Evolutionary conservation across 1,284 basidiomycete species (phyloP).

Genomic region (Vanrija sp.): DNA sequence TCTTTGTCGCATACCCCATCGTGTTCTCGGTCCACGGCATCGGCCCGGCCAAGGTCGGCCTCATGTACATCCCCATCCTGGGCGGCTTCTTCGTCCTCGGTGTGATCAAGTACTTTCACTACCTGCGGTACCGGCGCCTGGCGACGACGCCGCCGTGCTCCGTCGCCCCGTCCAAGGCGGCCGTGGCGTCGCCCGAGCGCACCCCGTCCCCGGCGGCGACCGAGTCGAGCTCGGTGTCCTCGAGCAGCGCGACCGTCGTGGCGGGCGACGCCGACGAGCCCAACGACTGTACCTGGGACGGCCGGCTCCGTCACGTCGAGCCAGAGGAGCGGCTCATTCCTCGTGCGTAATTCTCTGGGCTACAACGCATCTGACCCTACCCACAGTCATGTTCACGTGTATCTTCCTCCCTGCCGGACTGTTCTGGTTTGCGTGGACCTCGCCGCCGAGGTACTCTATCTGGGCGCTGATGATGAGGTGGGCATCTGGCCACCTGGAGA

Average conservation of each 20-base stretch:
- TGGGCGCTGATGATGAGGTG: conserved; percentile 30
- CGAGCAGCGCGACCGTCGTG: too few relatives aligned
- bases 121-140: conserved; percentile 8
- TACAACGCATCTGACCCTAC: neutral
- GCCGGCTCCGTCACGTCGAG: conserved; percentile 21
- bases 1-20: conserved; percentile 63
- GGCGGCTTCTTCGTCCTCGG: conserved; percentile 39
- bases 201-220: too few relatives aligned
- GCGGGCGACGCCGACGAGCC: too few relatives aligned
- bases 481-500: neutral
- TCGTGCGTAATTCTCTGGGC: conserved; percentile 12
- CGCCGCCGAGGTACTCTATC: conserved; percentile 14
- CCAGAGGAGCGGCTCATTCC: conserved; percentile 29
- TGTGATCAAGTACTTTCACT: conserved; percentile 11
- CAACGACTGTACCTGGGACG: conserved; percentile 9
- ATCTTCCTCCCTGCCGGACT: conserved; percentile 23
- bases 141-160: neutral
- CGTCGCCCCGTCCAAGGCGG: too few relatives aligned
- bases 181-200: too few relatives aligned
- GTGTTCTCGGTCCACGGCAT: conserved; percentile 44
- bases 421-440: conserved; percentile 35
- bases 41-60: conserved; percentile 55
- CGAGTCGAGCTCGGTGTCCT: too few relatives aligned
- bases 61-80: conserved; percentile 60
- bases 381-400: conserved; percentile 19